Evolutionary conservation across 805 yeast genomes (phyloP), one percentile per base, ranked within the genome.

Genomic region (Danielia reshetovae): DNA sequence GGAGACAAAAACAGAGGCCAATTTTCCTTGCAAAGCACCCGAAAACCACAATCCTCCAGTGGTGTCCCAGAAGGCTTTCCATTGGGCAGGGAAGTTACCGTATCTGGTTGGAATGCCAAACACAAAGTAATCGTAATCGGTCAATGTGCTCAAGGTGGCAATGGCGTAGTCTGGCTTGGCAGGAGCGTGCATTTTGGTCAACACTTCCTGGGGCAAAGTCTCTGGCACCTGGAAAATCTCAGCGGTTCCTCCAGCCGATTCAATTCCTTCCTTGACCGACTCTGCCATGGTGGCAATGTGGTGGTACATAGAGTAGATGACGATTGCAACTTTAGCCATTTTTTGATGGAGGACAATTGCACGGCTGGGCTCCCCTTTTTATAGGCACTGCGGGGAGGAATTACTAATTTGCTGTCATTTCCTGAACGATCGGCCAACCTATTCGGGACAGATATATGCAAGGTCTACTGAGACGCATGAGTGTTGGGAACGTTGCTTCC

Each of bases 241-340:
- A 38, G 81, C 80, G 2, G 54, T 48, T 11, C 51, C 40, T 42
- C 90, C 94, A 11, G 83, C 77, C 7, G 75, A 67, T 55, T 75
- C 80, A 27, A 84, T 72, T 48, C 95, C 95, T 35, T 62, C 62
- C 62, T 81, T 73, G 53, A 77, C 77, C 28, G 83, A 66, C 57
- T 79, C 75, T 24, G 95, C 94, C 51, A 85, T 52, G 27, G 68
- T 62, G 45, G 79, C 77, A 47, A 82, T 65, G 64, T 87, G 96
- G 42, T 88, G 88, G 68, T 84, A 86, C 48, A 81, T 58, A 24
- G 95, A 81, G 74, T 87, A 87, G 58, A 80, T 77, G 59, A 87
- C 71, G 47, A 87, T 80, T 30, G 87, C 89, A 36, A 80, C 70
- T 62, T 78, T 80, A 4, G 51, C 49, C 13, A 49, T 49, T 46